phyloP scores from a whole-genome alignment of 225 moss, liverwort and hornwort species.

The Takakia lepidozioides region DNA sequence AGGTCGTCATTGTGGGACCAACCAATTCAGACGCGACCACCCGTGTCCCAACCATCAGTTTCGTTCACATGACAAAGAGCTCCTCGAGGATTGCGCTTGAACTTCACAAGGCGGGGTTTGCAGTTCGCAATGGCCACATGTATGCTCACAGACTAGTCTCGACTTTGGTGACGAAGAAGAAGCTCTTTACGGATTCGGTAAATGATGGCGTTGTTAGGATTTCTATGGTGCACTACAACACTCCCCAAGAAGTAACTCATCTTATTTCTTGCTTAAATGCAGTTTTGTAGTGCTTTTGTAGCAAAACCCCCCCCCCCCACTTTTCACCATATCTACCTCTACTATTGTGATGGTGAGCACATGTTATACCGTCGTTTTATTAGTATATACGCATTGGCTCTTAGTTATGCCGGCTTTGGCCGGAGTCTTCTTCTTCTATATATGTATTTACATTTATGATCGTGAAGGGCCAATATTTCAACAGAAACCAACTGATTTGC shows the following conservation, averaged over 20 bases:
- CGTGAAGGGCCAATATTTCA: too few relatives aligned
- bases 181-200: slow-evolving; percentile 22
- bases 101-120: slow-evolving; percentile 34
- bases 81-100: slow-evolving; percentile 29
- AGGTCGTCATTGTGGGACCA: slow-evolving; percentile 36
- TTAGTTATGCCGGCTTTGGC: too few relatives aligned
- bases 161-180: slow-evolving; percentile 19
- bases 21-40: slow-evolving; percentile 12
- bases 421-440: too few relatives aligned
- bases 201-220: slow-evolving; percentile 41
- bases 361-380: too few relatives aligned
- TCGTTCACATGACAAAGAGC: slow-evolving; percentile 29
- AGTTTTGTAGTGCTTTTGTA: slow-evolving; percentile 14
- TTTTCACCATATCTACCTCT: too few relatives aligned
- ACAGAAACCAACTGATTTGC: too few relatives aligned
- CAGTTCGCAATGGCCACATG: slow-evolving; percentile 39
- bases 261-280: slow-evolving; percentile 31
- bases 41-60: slow-evolving; percentile 41
- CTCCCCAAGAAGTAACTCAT: slow-evolving; percentile 35
- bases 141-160: slow-evolving; percentile 22
- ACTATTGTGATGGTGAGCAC: too few relatives aligned
- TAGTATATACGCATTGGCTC: too few relatives aligned
- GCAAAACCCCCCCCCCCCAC: too few relatives aligned
- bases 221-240: slow-evolving; percentile 52
- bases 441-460: too few relatives aligned